phyloP scores from a whole-genome alignment of 2,329 filamentous ascomycete genomes.

The Reticulascus tulasneorum region DNA sequence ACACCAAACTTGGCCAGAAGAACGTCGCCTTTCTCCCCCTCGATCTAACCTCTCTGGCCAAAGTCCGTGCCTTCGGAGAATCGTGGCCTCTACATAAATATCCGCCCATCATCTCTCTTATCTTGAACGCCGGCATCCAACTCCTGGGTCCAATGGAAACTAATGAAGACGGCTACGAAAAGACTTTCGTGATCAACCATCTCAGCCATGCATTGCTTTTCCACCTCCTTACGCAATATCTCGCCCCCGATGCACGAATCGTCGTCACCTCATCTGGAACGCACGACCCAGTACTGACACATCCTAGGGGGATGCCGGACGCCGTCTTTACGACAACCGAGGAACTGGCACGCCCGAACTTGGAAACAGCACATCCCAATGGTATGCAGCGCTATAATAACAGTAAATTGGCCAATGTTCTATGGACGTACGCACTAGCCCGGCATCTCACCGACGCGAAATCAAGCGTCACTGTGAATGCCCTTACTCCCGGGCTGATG shows the following conservation, averaged over 20 bases:
- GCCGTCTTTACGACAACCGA: constrained; percentile 39
- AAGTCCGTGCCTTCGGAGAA: constrained; percentile 37
- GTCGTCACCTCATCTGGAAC: constrained; percentile 40
- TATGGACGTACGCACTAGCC: constrained; percentile 43
- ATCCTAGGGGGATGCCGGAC: constrained; percentile 36
- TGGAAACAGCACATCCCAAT: constrained; percentile 19
- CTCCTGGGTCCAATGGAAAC: constrained; percentile 29
- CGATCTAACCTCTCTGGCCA: constrained; percentile 35
- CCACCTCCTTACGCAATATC: constrained; percentile 36
- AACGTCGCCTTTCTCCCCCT: constrained; percentile 39
- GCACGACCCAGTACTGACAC: constrained; percentile 39
- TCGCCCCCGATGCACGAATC: constrained; percentile 36
- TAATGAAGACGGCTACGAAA: constrained; percentile 39
- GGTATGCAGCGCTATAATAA: constrained; percentile 38
- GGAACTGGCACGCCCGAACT: constrained; percentile 37
- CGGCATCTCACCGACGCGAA: constrained; percentile 24
- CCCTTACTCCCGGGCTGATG: constrained; percentile 46
- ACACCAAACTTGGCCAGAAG: constrained; percentile 30
- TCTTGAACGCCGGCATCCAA: constrained; percentile 18
- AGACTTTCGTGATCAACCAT: constrained; percentile 45
- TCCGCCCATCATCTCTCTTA: constrained; percentile 36
- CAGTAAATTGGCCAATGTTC: constrained; percentile 42
- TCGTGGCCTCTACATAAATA: constrained; percentile 27
- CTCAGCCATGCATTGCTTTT: constrained; percentile 48
- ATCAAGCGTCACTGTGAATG: constrained; percentile 31